A percentile compares a stretch with the other conserved stretches of the same genome.
Conservation (phyloP, 495 filamentous ascomycete genomes). For the Xylona heveae region DNA sequence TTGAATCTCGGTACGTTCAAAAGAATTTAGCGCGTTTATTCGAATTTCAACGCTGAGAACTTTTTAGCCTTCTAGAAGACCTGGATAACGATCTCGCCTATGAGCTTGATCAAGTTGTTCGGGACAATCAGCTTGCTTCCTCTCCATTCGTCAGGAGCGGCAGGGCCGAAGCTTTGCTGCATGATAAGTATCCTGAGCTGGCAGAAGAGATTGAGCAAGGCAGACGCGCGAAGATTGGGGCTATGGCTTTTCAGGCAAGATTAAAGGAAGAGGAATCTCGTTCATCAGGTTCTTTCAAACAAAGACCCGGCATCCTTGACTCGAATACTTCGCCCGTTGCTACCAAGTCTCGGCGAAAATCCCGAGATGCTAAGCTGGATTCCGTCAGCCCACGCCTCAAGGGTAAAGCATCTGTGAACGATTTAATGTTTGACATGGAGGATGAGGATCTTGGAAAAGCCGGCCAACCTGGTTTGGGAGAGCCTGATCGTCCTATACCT, state of each 20-base stretch:
- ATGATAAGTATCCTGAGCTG: slow-evolving; percentile 49
- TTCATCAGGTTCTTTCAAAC: slow-evolving; percentile 23
- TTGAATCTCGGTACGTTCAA: slow-evolving; percentile 52
- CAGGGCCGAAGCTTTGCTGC: slow-evolving; percentile 43
- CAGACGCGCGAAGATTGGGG: slow-evolving; percentile 33
- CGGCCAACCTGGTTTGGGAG: background rate
- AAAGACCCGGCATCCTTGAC: slow-evolving; percentile 30
- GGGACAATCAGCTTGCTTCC: slow-evolving; percentile 57
- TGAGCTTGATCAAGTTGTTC: slow-evolving; percentile 59
- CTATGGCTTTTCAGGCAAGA: slow-evolving; percentile 32
- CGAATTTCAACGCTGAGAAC: slow-evolving; percentile 10
- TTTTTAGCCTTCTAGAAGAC: slow-evolving; percentile 44
- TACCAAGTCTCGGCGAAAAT: slow-evolving; percentile 28
- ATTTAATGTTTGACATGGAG: slow-evolving; percentile 90
- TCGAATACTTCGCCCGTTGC: slow-evolving; percentile 26
- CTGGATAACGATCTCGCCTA: slow-evolving; percentile 66
- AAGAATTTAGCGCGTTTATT: no score
- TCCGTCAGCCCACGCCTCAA: slow-evolving; percentile 35
- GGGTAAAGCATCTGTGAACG: slow-evolving; percentile 39
- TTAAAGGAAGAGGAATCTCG: slow-evolving; percentile 37
- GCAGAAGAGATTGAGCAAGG: slow-evolving; percentile 28
- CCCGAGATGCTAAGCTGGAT: slow-evolving; percentile 22
- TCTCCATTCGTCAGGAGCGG: slow-evolving; percentile 56
- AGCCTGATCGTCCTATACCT: no score
- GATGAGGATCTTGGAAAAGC: slow-evolving; percentile 30